Conservation (phyloP, 768 basidiomycete genomes). For the Mycena amicta region DNA sequence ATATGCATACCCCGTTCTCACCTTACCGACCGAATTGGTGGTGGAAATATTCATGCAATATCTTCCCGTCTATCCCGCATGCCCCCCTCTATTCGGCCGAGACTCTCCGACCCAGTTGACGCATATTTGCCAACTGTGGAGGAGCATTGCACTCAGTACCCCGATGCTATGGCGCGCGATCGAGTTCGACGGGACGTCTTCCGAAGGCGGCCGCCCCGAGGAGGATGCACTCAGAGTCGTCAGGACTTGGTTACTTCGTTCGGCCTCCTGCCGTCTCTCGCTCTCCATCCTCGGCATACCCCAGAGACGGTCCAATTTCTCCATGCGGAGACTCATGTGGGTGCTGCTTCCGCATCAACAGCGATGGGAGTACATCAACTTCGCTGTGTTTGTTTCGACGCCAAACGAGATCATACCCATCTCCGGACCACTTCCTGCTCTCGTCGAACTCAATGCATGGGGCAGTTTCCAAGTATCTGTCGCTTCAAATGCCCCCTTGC, state of each 20-base stretch:
- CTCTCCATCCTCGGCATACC: background rate
- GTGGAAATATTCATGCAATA: background rate
- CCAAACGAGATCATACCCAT: background rate
- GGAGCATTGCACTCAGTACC: background rate
- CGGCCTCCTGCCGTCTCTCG: background rate
- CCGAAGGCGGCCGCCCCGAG: background rate
- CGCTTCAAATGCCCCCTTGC: background rate
- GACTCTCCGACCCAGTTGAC: background rate
- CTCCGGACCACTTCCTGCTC: background rate
- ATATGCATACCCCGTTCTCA: background rate
- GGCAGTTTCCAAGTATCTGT: background rate
- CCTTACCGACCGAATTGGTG: background rate
- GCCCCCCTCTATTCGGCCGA: background rate
- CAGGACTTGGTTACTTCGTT: background rate
- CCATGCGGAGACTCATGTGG: background rate
- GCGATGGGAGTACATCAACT: background rate
- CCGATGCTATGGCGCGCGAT: background rate
- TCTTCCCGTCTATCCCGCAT: background rate
- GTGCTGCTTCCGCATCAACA: background rate
- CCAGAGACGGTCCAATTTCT: background rate
- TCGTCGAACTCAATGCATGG: background rate
- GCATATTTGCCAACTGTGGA: background rate
- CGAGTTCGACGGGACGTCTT: background rate
- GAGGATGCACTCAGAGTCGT: background rate
- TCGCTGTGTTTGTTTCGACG: background rate